Base-by-base conservation (phyloP, 78 protist genomes). In the Bodo saltans region DNA sequence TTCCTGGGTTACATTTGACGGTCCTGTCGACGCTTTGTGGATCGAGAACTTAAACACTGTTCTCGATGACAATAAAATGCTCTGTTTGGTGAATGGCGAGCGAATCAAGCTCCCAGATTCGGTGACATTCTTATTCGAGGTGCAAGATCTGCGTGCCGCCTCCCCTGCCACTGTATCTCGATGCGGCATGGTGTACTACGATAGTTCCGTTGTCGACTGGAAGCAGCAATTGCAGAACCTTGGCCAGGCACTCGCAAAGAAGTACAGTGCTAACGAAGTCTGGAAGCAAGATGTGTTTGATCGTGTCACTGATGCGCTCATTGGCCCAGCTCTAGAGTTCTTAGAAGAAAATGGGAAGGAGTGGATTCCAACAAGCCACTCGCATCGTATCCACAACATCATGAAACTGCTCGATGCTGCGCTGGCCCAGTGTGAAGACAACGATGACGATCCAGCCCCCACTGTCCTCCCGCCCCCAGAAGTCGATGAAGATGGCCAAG, bases 151-250 rank as follows among this genome's bases (percentile, higher is more conserved):
- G 33, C 39, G 81, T 34, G 86, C 69, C 42, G 97, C 95, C 34
- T 92, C 97, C 29, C 97, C 97, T 3, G 97, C 97, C 26, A 94
- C 97, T 25, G 85, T 94, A 82, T 78, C 90, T 1, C 80, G 92
- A 33, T 78, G 84, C 86, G 93, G 92, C 39, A 88, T 89, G 83
- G 92, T 94, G 29, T 88, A 87, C 87, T 71, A 92, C 38, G 76
- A 86, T 25, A 88, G 88, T 33, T 87, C 94, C 8, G 4, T 89
- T 17, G 4, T n/a, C 42, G 79, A n/a, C 53, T 71, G n/a, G n/a
- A 26, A 26, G 26, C 25, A 26, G 38, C 76, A 25, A 26, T 72
- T 38, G 76, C 26, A 25, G 40, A 26, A 25, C 25, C 71, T 25
- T 72, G 76, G 76, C 30, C 41, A 25, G 25, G 30, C 41, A 38